Percentiles rank a stretch among this genome's conserved stretches.
Conservation (phyloP, 352 stramenopile genomes). For the Phytophthora tubulina region DNA sequence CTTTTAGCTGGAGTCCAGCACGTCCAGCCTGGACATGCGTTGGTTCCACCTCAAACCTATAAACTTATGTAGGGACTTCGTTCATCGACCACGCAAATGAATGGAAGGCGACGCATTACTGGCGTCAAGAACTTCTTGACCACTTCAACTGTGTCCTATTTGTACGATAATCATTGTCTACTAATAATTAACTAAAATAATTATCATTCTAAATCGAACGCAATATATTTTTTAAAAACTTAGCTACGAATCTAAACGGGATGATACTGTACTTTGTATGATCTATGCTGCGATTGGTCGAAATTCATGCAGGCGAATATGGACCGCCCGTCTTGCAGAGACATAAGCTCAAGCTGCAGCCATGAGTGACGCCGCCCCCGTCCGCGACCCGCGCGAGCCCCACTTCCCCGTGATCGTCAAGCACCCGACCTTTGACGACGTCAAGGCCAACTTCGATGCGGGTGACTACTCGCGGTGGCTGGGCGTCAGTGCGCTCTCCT, state of each 20-base stretch:
- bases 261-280: too few relatives aligned
- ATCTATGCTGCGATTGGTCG: conserved; percentile 14
- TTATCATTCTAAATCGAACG: neutral
- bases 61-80: too few relatives aligned
- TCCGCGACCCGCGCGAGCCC: conserved; percentile 64
- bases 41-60: too few relatives aligned
- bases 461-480: conserved; percentile 73
- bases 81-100: too few relatives aligned
- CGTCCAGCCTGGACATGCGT: too few relatives aligned
- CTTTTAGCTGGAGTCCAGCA: too few relatives aligned
- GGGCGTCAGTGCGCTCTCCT: conserved; percentile 69
- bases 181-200: too few relatives aligned
- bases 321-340: conserved; percentile 17
- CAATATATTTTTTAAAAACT: neutral
- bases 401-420: conserved; percentile 84
- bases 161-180: too few relatives aligned
- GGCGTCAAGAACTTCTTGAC: too few relatives aligned
- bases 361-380: conserved; percentile 60
- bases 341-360: conserved; percentile 17
- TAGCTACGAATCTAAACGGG: neutral
- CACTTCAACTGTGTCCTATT: too few relatives aligned
- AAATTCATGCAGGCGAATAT: conserved; percentile 10
- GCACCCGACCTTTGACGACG: conserved; percentile 80
- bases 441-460: conserved; percentile 74
- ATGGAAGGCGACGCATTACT: too few relatives aligned